Base-by-base conservation (phyloP, 192 early-diverging fungal species). In the Coemansia asiatica region DNA sequence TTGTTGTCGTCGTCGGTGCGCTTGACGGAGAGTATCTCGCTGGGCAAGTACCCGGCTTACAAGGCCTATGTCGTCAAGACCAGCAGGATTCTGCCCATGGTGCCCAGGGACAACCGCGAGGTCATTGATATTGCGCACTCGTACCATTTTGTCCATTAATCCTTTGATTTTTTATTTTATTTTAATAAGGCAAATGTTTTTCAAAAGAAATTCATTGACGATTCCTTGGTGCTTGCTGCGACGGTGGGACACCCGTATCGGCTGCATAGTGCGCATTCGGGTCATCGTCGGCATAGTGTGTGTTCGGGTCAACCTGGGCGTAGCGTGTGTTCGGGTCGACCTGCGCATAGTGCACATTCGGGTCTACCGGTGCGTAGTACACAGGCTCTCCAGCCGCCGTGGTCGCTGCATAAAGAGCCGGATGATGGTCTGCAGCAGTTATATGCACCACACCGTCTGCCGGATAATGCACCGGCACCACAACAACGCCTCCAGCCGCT, bases 21-120 rank as follows among this genome's bases (percentile, higher is more conserved):
- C 50, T 51, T 90, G 33, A 90, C 90, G 0, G 90, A 91, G 70
- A 53, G 72, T 28, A 87, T 95, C 29, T 82, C 89, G 0, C 36
- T 47, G 15, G 15, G 69, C 56, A 94, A 94, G 79, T 94, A 95
- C 67, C 93, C 93, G 6, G 65, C 82, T 10, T 96, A 96, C 69
- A 79, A 77, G 40, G 85, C 84, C 7, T 92, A 92, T 68, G 75
- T 86, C 54, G 53, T 80, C 50, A 79, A 74, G 21, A 89, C 88
- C 38, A 85, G 84, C 28, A 76, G 84, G 28, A 27, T 90, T 12
- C 66, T 90, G 25, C 90, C 89, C 8, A 70, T 85, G 73, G 6
- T 27, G 9, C 72, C 71, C 1, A 49, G 51, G 26, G 60, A 66
- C 53, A 71, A 68, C 62, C 57, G 47, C 4, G 54, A 66, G 26